Percentiles rank a stretch among this genome's conserved stretches.
Evolutionary conservation across 2,329 filamentous ascomycete genomes (phyloP).

Genomic region (Ilyonectria sp.): DNA sequence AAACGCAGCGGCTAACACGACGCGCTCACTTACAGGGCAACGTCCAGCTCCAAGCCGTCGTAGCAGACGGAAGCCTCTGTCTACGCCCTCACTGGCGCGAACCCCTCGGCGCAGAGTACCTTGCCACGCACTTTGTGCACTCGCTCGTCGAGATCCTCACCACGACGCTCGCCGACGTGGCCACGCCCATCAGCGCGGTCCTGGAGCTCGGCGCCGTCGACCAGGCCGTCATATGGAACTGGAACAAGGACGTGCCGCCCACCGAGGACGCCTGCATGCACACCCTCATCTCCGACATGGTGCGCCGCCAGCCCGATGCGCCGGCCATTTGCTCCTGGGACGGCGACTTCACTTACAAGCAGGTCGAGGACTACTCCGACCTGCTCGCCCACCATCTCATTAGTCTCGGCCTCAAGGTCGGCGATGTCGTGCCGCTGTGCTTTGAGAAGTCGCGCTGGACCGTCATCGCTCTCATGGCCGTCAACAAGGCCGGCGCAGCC

Average conservation of each 20-base stretch:
- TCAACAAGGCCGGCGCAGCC: conserved; percentile 53
- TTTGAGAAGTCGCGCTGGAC: conserved; percentile 53
- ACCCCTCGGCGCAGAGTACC: conserved; percentile 42
- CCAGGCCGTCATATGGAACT: conserved; percentile 42
- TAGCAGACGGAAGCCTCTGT: conserved; percentile 38
- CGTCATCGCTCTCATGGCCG: conserved; percentile 49
- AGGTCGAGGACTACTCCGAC: conserved; percentile 47
- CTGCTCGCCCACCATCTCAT: conserved; percentile 40
- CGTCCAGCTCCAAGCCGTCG: conserved; percentile 41
- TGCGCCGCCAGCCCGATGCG: conserved; percentile 40
- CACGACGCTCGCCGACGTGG: conserved; percentile 36
- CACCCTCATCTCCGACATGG: conserved; percentile 44
- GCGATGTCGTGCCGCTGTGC: conserved; percentile 49
- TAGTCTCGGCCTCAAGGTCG: conserved; percentile 43
- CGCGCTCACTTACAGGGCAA: conserved; percentile 36
- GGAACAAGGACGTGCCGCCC: conserved; percentile 44
- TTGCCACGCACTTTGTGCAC: conserved; percentile 43
- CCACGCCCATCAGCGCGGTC: conserved; percentile 33
- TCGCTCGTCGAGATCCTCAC: conserved; percentile 44
- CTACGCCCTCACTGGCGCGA: conserved; percentile 43
- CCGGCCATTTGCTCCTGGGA: conserved; percentile 52
- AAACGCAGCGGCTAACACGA: background rate
- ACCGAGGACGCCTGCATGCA: conserved; percentile 42
- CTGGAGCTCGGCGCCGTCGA: conserved; percentile 42
- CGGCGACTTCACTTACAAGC: conserved; percentile 48